Base-by-base conservation (phyloP, 73 alveolate species). In the Blepharisma japonicum region DNA sequence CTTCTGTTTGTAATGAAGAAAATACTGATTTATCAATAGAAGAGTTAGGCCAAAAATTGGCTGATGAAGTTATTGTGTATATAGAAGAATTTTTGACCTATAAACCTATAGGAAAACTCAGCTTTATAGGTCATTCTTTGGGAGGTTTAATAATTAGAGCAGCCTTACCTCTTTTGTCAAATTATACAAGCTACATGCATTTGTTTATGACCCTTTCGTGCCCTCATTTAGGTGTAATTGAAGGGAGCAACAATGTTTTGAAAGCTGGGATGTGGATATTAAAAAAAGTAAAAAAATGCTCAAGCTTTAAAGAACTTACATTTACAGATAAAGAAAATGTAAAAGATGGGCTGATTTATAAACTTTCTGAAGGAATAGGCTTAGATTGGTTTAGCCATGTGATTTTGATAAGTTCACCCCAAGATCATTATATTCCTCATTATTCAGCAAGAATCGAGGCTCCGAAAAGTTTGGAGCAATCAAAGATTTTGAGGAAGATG, bases 91-190 rank as follows among this genome's bases (percentile, higher is more conserved):
- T n/a, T n/a, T 14, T 8, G 14, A 25, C 38, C 14, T 25, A 14
- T 14, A 25, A 8, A 2, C 49, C 18, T 14, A 14, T 25, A 8
- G 14, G 50, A 2, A 61, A 61, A 95, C 85, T 98, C 45, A 87
- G 98, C 55, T 98, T 98, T 80, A 87, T 98, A 20, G 99, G 98
- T 21, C 99, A 98, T 71, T 96, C 99, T 27, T 86, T 98, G 66
- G 99, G 99, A 32, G 98, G 99, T 2, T 83, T 96, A 6, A 93
- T 96, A 49, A 90, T 96, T n/a, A 83, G 94, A 81, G 94, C 95
- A 67, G 97, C 94, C 23, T 70, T 84, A 8, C 91, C 91, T 9
- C 47, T 18, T 25, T 39, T 61, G 38, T 97, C 90, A 83, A 97
- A 95, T 74, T 89, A 87, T 83, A 83, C 88, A 48, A 95, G 88